Evolutionary conservation across 2,329 filamentous ascomycete species (phyloP).

Genomic region (Zasmidium citrigriseum): DNA sequence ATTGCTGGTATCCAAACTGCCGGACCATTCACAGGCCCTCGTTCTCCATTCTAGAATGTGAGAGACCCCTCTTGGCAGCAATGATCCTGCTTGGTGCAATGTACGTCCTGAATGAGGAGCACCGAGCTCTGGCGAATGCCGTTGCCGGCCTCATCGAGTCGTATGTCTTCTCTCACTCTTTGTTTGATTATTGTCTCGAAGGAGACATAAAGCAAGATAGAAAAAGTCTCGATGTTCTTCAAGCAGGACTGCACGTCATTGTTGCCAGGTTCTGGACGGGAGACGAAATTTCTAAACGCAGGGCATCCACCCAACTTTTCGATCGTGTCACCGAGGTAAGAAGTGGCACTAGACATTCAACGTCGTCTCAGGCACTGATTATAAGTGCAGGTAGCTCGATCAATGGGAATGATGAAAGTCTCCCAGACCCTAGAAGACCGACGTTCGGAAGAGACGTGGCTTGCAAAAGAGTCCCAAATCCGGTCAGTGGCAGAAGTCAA

Average conservation of each 20-base stretch:
- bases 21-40: neutral
- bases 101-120: slow-evolving; percentile 10
- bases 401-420: neutral
- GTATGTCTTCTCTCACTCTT: neutral
- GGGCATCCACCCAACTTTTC: neutral
- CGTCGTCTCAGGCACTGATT: neutral
- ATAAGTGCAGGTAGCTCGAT: neutral
- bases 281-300: neutral
- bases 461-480: slow-evolving; percentile 12
- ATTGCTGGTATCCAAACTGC: neutral
- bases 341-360: neutral
- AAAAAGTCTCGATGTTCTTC: neutral
- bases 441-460: slow-evolving; percentile 10
- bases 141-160: neutral
- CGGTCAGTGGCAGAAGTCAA: too few species aligned
- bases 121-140: slow-evolving; percentile 7
- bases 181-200: neutral
- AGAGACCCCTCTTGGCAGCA: neutral
- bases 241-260: neutral
- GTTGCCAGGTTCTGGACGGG: neutral
- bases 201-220: neutral
- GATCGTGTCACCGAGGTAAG: neutral
- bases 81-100: slow-evolving; percentile 12
- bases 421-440: slow-evolving; percentile 14
- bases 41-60: neutral